phyloP scores from a whole-genome alignment of 192 early-diverging fungal genomes.

The Backusella australiensis region DNA sequence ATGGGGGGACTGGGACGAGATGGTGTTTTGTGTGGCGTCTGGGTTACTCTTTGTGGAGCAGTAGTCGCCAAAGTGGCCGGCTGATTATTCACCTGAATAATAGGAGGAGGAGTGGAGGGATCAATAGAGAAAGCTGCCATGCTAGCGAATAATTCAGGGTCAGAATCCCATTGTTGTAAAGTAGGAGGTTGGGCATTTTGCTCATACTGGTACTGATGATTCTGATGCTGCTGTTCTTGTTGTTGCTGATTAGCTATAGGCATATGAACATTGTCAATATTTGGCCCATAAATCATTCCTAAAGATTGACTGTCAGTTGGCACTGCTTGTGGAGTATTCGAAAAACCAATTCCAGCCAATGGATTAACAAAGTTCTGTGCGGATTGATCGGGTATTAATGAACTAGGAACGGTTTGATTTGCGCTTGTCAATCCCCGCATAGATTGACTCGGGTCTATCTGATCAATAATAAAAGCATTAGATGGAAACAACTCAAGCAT shows the following conservation, averaged over 20 bases:
- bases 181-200: background rate
- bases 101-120: background rate
- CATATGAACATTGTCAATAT: background rate
- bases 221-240: background rate
- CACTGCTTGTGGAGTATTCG: background rate
- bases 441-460: background rate
- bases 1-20: background rate
- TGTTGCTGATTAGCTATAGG: background rate
- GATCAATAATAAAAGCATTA: background rate
- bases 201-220: background rate
- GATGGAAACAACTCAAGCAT: background rate
- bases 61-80: background rate
- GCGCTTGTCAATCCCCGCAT: background rate
- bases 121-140: background rate
- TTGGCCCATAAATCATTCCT: background rate
- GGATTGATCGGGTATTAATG: background rate
- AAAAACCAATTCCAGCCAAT: background rate
- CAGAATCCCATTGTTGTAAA: background rate
- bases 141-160: background rate
- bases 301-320: background rate
- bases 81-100: constrained; percentile 1
- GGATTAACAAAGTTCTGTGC: background rate
- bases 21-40: background rate
- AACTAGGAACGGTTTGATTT: background rate
- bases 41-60: background rate